phyloP scores from a whole-genome alignment of 768 basidiomycete genomes.

The Xanthoconium stramineum region DNA sequence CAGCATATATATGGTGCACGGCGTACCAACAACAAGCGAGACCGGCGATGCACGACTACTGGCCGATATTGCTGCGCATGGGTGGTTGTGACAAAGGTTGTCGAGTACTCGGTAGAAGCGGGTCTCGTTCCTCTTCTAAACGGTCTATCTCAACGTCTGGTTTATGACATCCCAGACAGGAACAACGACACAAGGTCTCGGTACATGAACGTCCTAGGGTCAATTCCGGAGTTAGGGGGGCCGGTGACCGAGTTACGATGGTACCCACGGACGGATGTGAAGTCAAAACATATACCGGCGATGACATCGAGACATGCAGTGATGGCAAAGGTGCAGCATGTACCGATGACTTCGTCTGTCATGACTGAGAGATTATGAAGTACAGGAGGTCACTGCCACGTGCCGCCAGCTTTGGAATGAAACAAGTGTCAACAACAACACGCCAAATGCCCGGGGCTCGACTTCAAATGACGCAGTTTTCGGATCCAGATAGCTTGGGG shows the following conservation, averaged over 20 bases:
- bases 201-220: slow-evolving; percentile 24
- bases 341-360: slow-evolving; percentile 20
- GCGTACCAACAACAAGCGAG: too few species aligned
- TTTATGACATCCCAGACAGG: slow-evolving; percentile 5
- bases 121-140: slow-evolving; percentile 14
- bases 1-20: too few species aligned
- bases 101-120: slow-evolving; percentile 18
- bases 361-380: slow-evolving; percentile 1
- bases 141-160: slow-evolving; percentile 2
- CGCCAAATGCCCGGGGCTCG: too few species aligned
- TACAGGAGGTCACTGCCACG: too few species aligned
- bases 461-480: too few species aligned
- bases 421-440: too few species aligned
- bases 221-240: not conserved
- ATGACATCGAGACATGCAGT: slow-evolving; percentile 24
- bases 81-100: slow-evolving; percentile 24
- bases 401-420: too few species aligned
- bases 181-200: slow-evolving; percentile 23
- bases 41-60: not conserved
- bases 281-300: slow-evolving; percentile 22
- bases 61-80: slow-evolving; percentile 14
- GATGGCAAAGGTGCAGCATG: slow-evolving; percentile 16
- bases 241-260: not conserved
- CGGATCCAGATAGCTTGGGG: too few species aligned
- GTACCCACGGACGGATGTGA: slow-evolving; percentile 22